Evolutionary conservation across 768 basidiomycete species (phyloP), one percentile per base, ranked within the genome.

Genomic region (Suillus subalutaceus): DNA sequence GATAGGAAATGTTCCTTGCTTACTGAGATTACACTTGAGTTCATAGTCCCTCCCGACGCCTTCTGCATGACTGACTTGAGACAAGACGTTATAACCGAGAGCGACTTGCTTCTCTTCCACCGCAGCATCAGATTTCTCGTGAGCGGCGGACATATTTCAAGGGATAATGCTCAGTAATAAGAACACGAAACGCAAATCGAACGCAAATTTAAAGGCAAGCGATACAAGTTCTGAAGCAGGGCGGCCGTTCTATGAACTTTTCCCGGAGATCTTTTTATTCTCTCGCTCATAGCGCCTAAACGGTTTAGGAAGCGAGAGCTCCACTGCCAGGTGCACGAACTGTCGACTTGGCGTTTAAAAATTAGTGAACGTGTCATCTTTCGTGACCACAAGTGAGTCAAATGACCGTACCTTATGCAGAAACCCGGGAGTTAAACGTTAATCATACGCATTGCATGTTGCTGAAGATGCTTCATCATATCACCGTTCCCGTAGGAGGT

Each of bases 11-110:
- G 4, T 20, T 4, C 65, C 75, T 40, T 40, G 57, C 57, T 67
- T 52, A 79, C 79, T 67, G 38, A 79, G 70, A 15, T 65, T 70
- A 53, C 77, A 79, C 58, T 79, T 79, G 59, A 78, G 71, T 59
- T 79, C 77, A 32, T 79, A 79, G 40, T 74, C 72, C 18, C 66
- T 71, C 7, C 70, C 72, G 13, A 79, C 75, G 15, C 78, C 78
- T 18, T 79, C 68, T 26, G 37, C 9, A 40, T 56, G 65, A 6
- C 60, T 2, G 43, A 57, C 68, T 20, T 63, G 61, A 2, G 60
- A 66, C n/a, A 43, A 63, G 2, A 38, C 66, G 4, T 77, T 73
- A 30, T 72, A 69, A 65, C 48, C 62, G 20, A 41, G 18, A 20
- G 37, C 55, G 5, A 15, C 9, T 37, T 66, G 67, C 35, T 77